phyloP scores from a whole-genome alignment of 2,329 filamentous ascomycete genomes.

The Xylariomycetidae sp. region DNA sequence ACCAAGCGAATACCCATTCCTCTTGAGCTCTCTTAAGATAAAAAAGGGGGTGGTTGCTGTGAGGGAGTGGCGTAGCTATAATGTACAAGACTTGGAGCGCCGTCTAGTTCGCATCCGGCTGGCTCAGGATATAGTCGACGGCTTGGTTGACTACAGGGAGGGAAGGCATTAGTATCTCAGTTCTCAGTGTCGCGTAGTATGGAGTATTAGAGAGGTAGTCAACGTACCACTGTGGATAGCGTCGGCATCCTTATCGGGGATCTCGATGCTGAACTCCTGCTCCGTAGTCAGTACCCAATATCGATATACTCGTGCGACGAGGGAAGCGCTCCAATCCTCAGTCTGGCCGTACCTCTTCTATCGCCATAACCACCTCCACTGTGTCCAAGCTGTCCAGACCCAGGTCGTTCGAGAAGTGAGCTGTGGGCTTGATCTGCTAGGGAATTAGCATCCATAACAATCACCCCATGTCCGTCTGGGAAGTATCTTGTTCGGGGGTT shows the following conservation, averaged over 20 bases:
- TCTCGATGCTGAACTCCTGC: constrained; percentile 79
- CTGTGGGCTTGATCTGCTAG: constrained; percentile 69
- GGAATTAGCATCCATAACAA: constrained; percentile 9
- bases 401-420: constrained; percentile 96
- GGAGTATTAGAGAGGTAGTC: no score
- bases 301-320: constrained; percentile 9
- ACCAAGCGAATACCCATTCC: constrained; percentile 8
- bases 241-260: constrained; percentile 95
- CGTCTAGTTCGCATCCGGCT: constrained; percentile 76
- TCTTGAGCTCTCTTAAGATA: constrained; percentile 12
- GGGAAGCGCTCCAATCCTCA: constrained; percentile 1
- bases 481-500: constrained; percentile 11
- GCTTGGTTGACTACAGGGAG: constrained; percentile 74
- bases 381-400: constrained; percentile 96
- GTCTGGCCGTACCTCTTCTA: constrained; percentile 75
- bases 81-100: constrained; percentile 18
- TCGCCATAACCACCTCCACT: constrained; percentile 99
- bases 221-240: constrained; percentile 85
- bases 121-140: constrained; percentile 86
- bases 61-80: constrained; percentile 22
- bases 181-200: no score
- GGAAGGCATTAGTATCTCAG: no score
- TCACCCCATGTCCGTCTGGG: neutral
- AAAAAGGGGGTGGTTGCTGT: constrained; percentile 9
- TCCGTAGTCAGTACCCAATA: no score